Percentiles rank a stretch among this genome's conserved stretches.
Evolutionary conservation across 2,329 filamentous ascomycete species (phyloP).

Genomic region (Pseudogymnoascus sp.): DNA sequence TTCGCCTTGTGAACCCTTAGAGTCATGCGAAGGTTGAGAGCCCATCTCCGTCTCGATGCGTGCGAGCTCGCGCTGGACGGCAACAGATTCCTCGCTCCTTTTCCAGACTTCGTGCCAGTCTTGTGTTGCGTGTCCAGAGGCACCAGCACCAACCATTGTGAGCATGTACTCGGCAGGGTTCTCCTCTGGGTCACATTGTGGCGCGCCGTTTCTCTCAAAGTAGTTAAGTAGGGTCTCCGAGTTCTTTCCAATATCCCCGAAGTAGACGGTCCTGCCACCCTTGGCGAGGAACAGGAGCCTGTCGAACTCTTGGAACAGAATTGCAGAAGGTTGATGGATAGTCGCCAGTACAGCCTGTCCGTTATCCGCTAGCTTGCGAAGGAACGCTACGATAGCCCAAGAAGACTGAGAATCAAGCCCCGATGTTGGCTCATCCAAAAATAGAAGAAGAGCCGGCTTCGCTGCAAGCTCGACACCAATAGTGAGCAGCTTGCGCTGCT

Average conservation of each 20-base stretch:
- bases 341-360: slow-evolving; percentile 91
- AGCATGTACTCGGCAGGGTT: slow-evolving; percentile 73
- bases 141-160: slow-evolving; percentile 49
- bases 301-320: slow-evolving; percentile 88
- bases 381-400: slow-evolving; percentile 81
- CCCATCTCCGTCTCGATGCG: slow-evolving; percentile 20
- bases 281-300: slow-evolving; percentile 69
- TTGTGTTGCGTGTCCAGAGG: slow-evolving; percentile 48
- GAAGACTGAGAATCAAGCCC: slow-evolving; percentile 91
- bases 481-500: slow-evolving; percentile 68
- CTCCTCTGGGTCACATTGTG: slow-evolving; percentile 55
- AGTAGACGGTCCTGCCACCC: slow-evolving; percentile 74
- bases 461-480: slow-evolving; percentile 95
- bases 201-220: slow-evolving; percentile 65
- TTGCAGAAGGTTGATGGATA: slow-evolving; percentile 89
- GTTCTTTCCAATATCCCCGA: slow-evolving; percentile 61
- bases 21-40: slow-evolving; percentile 35
- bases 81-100: slow-evolving; percentile 25
- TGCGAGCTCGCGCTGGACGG: slow-evolving; percentile 28
- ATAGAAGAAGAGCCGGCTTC: slow-evolving; percentile 80
- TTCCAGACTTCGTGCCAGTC: slow-evolving; percentile 46
- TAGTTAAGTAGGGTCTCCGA: slow-evolving; percentile 41
- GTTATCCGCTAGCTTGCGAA: slow-evolving; percentile 82
- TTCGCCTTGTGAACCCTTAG: slow-evolving; percentile 50
- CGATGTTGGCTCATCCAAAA: slow-evolving; percentile 91